Conservation (phyloP, 2,329 filamentous ascomycete species). For the Tolypocladium guangdongense region DNA sequence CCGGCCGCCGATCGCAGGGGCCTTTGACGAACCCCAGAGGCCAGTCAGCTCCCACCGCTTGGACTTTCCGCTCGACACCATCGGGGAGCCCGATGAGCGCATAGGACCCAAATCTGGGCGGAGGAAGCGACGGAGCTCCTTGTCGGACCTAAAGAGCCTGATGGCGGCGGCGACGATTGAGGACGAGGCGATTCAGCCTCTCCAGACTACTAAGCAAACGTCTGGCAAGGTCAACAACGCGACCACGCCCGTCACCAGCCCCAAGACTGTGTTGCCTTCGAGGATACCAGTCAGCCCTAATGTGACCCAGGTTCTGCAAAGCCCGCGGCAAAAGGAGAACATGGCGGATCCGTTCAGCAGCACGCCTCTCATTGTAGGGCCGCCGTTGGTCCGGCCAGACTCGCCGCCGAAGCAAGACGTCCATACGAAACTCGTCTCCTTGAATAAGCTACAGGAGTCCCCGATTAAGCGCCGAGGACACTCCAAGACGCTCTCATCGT, state of each 20-base stretch:
- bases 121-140: conserved; percentile 80
- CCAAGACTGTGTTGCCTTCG: conserved; percentile 32
- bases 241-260: conserved; percentile 18
- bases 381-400: conserved; percentile 3
- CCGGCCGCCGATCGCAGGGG: conserved; percentile 48
- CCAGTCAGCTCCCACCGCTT: conserved; percentile 47
- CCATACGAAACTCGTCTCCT: conserved; percentile 8
- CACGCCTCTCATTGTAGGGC: conserved; percentile 1
- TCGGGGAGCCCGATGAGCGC: conserved; percentile 43
- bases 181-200: conserved; percentile 30
- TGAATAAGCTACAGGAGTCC: conserved; percentile 9
- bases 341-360: conserved; percentile 12
- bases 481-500: conserved; percentile 39
- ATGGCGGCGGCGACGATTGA: conserved; percentile 50
- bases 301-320: conserved; percentile 24
- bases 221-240: conserved; percentile 44
- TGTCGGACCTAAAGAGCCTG: conserved; percentile 71
- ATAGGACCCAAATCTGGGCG: conserved; percentile 33
- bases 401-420: conserved; percentile 6
- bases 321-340: conserved; percentile 36
- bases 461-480: conserved; percentile 24
- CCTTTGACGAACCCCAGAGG: conserved; percentile 47
- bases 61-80: conserved; percentile 46
- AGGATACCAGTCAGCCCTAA: conserved; percentile 42
- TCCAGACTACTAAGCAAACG: conserved; percentile 42